A percentile compares a stretch with the other conserved stretches of the same genome.
phyloP scores from a whole-genome alignment of 2,329 filamentous ascomycete genomes.

The Gnomoniopsis smithogilvyi region DNA sequence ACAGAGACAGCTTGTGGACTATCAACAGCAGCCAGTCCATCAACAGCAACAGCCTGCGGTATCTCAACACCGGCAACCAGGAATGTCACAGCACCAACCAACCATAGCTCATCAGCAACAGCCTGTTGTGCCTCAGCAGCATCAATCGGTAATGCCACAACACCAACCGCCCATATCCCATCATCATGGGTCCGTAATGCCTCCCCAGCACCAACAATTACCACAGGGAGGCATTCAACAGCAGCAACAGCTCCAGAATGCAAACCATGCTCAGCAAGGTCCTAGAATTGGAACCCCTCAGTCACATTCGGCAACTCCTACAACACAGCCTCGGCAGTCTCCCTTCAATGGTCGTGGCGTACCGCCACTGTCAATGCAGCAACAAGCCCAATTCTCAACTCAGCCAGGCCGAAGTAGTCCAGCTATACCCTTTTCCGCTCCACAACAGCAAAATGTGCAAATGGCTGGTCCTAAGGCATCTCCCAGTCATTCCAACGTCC shows the following conservation, averaged over 20 bases:
- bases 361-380: slow-evolving; percentile 10
- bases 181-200: not conserved
- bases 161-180: slow-evolving; percentile 21
- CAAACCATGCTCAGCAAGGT: slow-evolving; percentile 8
- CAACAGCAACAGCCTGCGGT: slow-evolving; percentile 15
- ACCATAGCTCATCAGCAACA: slow-evolving; percentile 21
- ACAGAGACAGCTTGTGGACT: slow-evolving; percentile 14
- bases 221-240: slow-evolving; percentile 5
- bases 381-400: slow-evolving; percentile 6
- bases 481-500: not conserved
- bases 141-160: slow-evolving; percentile 8
- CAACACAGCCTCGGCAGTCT: slow-evolving; percentile 13
- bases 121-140: not conserved
- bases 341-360: slow-evolving; percentile 12
- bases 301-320: slow-evolving; percentile 4
- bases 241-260: slow-evolving; percentile 8
- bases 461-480: not conserved
- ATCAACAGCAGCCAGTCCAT: slow-evolving; percentile 20
- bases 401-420: slow-evolving; percentile 9
- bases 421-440: slow-evolving; percentile 8
- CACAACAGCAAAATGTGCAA: slow-evolving; percentile 5
- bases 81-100: slow-evolving; percentile 19
- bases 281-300: slow-evolving; percentile 14
- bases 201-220: not conserved
- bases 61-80: slow-evolving; percentile 22